Conservation (phyloP, 2,329 filamentous ascomycete genomes). For the Aotearoamyces nothofagi region DNA sequence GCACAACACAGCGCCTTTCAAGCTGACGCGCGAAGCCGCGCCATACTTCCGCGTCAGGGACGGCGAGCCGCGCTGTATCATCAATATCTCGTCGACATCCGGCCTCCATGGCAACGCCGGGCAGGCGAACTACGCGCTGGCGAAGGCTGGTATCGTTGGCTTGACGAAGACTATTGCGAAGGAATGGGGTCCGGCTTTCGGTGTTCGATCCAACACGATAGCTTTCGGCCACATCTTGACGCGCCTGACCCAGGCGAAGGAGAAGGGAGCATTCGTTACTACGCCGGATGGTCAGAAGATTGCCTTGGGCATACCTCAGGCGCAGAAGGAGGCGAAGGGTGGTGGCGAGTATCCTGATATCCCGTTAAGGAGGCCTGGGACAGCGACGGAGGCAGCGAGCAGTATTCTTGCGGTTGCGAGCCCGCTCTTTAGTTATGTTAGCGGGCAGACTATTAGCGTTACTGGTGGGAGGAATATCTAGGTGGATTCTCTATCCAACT, state of each 20-base stretch:
- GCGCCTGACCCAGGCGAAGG: conserved; percentile 69
- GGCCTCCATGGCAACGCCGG: conserved; percentile 79
- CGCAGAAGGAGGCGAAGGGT: conserved; percentile 27
- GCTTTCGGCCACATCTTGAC: conserved; percentile 76
- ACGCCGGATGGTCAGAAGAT: conserved; percentile 65
- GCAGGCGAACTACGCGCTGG: conserved; percentile 79
- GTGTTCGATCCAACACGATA: conserved; percentile 69
- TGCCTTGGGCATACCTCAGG: conserved; percentile 57
- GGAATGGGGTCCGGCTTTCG: conserved; percentile 76
- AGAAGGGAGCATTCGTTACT: conserved; percentile 64
- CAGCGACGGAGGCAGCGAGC: conserved; percentile 65
- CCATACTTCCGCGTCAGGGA: conserved; percentile 83
- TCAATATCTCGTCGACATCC: conserved; percentile 73
- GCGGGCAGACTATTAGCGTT: conserved; percentile 75
- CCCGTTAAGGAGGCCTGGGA: conserved; percentile 61
- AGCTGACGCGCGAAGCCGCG: conserved; percentile 62
- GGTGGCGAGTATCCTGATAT: conserved; percentile 49
- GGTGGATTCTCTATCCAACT: too few relatives aligned
- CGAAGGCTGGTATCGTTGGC: conserved; percentile 71
- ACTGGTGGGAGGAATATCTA: conserved; percentile 59
- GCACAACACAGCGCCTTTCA: conserved; percentile 77
- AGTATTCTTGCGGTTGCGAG: conserved; percentile 66
- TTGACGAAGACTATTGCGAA: conserved; percentile 84
- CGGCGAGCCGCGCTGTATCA: conserved; percentile 59
- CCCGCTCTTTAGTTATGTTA: conserved; percentile 72